phyloP scores from a whole-genome alignment of 2,329 filamentous ascomycete species.

The Diaporthe vexans region DNA sequence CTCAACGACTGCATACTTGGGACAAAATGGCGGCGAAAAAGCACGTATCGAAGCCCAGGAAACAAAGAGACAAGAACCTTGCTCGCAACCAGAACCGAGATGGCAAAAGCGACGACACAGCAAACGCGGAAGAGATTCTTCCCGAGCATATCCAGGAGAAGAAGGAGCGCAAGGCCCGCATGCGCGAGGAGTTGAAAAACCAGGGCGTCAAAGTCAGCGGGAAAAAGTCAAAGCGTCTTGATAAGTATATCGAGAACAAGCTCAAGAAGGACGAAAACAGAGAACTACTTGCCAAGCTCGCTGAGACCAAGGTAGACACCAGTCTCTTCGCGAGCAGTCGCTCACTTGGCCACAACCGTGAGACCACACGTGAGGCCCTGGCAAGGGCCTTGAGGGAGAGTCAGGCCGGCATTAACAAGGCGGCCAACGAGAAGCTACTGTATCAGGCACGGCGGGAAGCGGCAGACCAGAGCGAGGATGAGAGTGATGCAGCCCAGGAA shows the following conservation, averaged over 20 bases:
- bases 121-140: constrained; percentile 68
- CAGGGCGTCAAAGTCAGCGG: constrained; percentile 70
- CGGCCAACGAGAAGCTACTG: constrained; percentile 67
- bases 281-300: constrained; percentile 85
- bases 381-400: constrained; percentile 74
- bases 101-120: constrained; percentile 58
- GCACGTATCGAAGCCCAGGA: constrained; percentile 75
- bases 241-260: constrained; percentile 87
- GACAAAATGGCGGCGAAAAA: constrained; percentile 47
- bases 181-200: constrained; percentile 67
- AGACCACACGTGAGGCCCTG: constrained; percentile 79
- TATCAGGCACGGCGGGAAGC: constrained; percentile 59
- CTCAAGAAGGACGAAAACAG: constrained; percentile 93
- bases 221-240: constrained; percentile 76
- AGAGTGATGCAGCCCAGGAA: constrained; percentile 42
- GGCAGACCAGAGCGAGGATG: constrained; percentile 50
- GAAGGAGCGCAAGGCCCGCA: constrained; percentile 67
- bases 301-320: constrained; percentile 84
- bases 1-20: background rate
- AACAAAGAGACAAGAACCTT: constrained; percentile 79
- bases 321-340: constrained; percentile 84
- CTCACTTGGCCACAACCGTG: constrained; percentile 78
- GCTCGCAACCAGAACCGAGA: constrained; percentile 67
- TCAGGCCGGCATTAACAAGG: constrained; percentile 71
- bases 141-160: constrained; percentile 62